Percentiles rank a stretch among this genome's conserved stretches.
Conservation (phyloP, 257 asterid genomes). For the Capsicum rhomboideum region DNA sequence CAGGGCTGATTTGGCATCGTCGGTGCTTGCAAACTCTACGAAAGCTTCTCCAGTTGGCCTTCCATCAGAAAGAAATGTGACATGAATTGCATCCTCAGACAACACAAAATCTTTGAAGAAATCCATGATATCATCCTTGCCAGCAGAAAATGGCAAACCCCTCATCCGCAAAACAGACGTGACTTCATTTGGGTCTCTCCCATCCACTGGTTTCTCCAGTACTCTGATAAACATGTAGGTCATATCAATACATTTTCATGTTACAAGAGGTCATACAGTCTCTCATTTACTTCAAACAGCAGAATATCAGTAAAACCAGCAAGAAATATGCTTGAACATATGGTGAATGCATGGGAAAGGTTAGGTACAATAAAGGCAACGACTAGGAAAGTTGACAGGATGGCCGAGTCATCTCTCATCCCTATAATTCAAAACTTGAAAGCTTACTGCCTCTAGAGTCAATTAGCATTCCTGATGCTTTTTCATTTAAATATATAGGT, state of each 20-base stretch:
- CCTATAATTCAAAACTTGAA: background rate
- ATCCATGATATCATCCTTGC: conserved; percentile 75
- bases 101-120: conserved; percentile 59
- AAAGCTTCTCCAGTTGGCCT: conserved; percentile 91
- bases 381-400: background rate
- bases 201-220: conserved; percentile 46
- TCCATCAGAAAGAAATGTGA: conserved; percentile 51
- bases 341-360: background rate
- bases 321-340: background rate
- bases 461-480: background rate
- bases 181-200: conserved; percentile 48
- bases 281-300: background rate
- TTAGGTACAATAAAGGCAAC: background rate
- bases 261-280: background rate
- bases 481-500: background rate
- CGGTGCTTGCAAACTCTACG: conserved; percentile 62
- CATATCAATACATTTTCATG: background rate
- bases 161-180: conserved; percentile 64
- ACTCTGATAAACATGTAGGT: conserved; percentile 27
- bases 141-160: conserved; percentile 88
- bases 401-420: background rate
- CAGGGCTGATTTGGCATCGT: conserved; percentile 76
- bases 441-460: background rate
- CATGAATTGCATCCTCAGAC: conserved; percentile 62
- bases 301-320: background rate